Conservation (phyloP, 140 eudicot genomes). For the Oenanthe javanica region DNA sequence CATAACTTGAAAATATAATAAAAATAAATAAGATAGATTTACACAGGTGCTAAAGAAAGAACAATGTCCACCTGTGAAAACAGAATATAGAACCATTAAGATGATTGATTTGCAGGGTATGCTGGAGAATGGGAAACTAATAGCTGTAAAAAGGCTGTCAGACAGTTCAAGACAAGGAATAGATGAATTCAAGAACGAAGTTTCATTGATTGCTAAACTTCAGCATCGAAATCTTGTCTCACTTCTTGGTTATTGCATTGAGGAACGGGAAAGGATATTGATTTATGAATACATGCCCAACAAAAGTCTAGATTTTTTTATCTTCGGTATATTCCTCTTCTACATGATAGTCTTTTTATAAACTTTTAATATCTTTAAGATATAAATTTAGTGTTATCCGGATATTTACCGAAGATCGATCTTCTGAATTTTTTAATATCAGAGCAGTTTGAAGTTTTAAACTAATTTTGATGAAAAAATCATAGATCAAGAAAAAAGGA, state of each 20-base stretch:
- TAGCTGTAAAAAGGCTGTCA: conserved; percentile 4
- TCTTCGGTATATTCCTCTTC: background rate
- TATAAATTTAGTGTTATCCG: no score
- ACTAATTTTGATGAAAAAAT: no score
- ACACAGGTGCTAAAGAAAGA: background rate
- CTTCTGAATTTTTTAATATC: no score
- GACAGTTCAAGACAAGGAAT: conserved; percentile 36
- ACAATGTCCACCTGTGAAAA: no score
- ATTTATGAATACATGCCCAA: conserved; percentile 7
- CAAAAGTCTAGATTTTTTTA: conserved; percentile 1
- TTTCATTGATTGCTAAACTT: conserved; percentile 43
- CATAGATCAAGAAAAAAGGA: conserved; percentile 1
- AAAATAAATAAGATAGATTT: background rate
- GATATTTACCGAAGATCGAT: no score
- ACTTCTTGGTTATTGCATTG: conserved; percentile 7
- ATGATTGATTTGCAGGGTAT: conserved; percentile 2
- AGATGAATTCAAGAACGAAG: conserved; percentile 44
- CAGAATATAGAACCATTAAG: background rate
- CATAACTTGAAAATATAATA: background rate
- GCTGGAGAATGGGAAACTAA: conserved; percentile 1
- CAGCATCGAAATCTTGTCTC: conserved; percentile 45
- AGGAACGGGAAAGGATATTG: background rate
- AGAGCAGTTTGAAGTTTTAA: background rate
- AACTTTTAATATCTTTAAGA: background rate
- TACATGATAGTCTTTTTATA: background rate